Percentiles rank a stretch among this genome's conserved stretches.
These are phyloP conservation scores for Gnomoniopsis smithogilvyi DNA, from an alignment of 2,329 filamentous ascomycete species.

Conservation along the genomic window DNA sequence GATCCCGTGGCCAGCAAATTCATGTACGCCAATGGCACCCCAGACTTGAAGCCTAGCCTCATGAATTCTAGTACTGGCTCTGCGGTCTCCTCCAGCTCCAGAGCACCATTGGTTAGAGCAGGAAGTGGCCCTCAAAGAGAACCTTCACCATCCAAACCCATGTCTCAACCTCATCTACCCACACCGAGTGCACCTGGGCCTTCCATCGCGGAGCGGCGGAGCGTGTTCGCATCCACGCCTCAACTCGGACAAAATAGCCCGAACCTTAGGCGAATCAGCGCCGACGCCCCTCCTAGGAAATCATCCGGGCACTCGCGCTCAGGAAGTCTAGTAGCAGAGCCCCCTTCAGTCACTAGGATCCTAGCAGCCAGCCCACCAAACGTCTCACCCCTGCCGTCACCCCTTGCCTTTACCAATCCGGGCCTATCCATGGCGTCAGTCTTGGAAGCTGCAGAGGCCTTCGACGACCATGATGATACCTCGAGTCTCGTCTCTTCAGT, in stretches of 20 bases:
- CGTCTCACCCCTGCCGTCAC: slow-evolving; percentile 21
- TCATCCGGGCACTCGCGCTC: slow-evolving; percentile 37
- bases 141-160: slow-evolving; percentile 38
- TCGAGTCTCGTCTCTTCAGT: slow-evolving; percentile 23
- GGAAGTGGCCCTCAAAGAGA: slow-evolving; percentile 39
- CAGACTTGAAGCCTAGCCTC: slow-evolving; percentile 42
- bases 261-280: slow-evolving; percentile 40
- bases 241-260: slow-evolving; percentile 31
- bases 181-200: slow-evolving; percentile 16
- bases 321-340: slow-evolving; percentile 36
- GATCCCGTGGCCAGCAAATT: slow-evolving; percentile 59
- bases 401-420: slow-evolving; percentile 27
- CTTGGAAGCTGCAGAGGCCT: slow-evolving; percentile 49
- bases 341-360: slow-evolving; percentile 32
- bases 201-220: slow-evolving; percentile 25
- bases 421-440: slow-evolving; percentile 53
- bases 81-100: slow-evolving; percentile 42
- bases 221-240: slow-evolving; percentile 34
- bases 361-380: slow-evolving; percentile 34
- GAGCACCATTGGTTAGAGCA: slow-evolving; percentile 37
- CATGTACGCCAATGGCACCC: slow-evolving; percentile 69
- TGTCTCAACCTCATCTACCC: slow-evolving; percentile 21
- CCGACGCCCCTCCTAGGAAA: slow-evolving; percentile 33
- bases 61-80: slow-evolving; percentile 41
- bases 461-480: slow-evolving; percentile 27